Base-by-base conservation (phyloP, 495 filamentous ascomycete species). In the Chaetomium cochliodes region DNA sequence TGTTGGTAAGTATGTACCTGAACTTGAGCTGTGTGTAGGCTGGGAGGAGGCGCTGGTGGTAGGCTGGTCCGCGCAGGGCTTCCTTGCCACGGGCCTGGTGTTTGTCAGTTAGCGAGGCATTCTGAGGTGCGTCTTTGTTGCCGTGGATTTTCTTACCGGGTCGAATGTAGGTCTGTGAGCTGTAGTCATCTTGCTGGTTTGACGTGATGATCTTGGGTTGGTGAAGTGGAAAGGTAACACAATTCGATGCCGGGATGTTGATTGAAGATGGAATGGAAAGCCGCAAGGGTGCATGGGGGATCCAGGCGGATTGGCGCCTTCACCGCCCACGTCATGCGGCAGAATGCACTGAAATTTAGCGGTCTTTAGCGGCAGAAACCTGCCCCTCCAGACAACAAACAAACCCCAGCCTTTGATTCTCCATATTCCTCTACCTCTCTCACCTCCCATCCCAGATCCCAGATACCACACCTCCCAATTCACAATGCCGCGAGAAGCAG, bases 81-180 rank as follows among this genome's bases (percentile, higher is more conserved):
- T 98, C 94, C 84, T 96, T 97, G 68, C 96, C 94, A 73, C 88
- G 88, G 47, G 94, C 93, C 90, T 93, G 65, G 64, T n/a, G 52
- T 25, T 58, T 69, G 5, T 12, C 5, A 6, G 33, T 77, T 65
- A 70, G 73, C 62, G 63, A 13, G 59, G 13, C 5, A 6, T 37
- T 23, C 7, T 8, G 5, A 41, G 18, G 44, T 5, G 42, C 1
- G 41, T 44, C 11, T 11, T 16, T 12, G 15, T 13, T 49, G 18
- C 26, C 23, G 11, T 55, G 16, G 56, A 49, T 53, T 0, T 46
- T 62, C 84, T 58, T 86, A 91, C 90, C 63, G 93, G 93, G 74
- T 97, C 93, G 70, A 97, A 97, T 0, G 93, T 97, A 65, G 93
- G 93, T 76, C 93, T 87, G 70, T 94, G 90, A 74, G 89, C 89